Evolutionary conservation across 768 basidiomycete genomes (phyloP).

Genomic region (Psilocybe tampanensis): DNA sequence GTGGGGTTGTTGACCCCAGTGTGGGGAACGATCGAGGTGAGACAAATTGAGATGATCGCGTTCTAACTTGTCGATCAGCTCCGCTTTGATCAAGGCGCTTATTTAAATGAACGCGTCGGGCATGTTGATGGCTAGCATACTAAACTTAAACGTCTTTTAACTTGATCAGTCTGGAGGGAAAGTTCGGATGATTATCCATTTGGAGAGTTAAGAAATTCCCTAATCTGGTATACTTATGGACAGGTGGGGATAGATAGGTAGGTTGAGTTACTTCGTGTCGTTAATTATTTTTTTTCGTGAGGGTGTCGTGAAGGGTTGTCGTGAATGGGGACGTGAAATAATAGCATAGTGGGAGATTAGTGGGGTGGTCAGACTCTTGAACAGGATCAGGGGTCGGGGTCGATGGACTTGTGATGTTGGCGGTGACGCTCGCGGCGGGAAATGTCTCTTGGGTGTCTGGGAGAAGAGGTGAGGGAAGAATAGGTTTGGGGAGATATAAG

Average conservation of each 20-base stretch:
- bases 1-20: too few species aligned
- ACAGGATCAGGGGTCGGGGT: not conserved
- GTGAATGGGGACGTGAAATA: not conserved
- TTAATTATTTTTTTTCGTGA: not conserved
- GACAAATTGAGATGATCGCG: too few species aligned
- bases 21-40: too few species aligned
- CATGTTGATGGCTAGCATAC: too few species aligned
- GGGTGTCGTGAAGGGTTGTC: not conserved
- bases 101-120: too few species aligned
- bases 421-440: not conserved
- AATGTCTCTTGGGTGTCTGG: constrained; percentile 8
- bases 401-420: not conserved
- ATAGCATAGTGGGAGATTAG: not conserved
- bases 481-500: not conserved
- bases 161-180: too few species aligned
- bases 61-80: too few species aligned
- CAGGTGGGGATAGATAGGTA: not conserved
- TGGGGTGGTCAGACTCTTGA: not conserved
- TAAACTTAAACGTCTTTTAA: too few species aligned
- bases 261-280: not conserved
- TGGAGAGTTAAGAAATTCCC: not conserved
- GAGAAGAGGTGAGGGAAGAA: not conserved
- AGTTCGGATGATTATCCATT: not conserved
- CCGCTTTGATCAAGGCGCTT: too few species aligned
- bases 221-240: not conserved